These are phyloP conservation scores for Aspergillus sp. DNA, from an alignment of 2,329 filamentous ascomycete genomes.

Conservation along the genomic window DNA sequence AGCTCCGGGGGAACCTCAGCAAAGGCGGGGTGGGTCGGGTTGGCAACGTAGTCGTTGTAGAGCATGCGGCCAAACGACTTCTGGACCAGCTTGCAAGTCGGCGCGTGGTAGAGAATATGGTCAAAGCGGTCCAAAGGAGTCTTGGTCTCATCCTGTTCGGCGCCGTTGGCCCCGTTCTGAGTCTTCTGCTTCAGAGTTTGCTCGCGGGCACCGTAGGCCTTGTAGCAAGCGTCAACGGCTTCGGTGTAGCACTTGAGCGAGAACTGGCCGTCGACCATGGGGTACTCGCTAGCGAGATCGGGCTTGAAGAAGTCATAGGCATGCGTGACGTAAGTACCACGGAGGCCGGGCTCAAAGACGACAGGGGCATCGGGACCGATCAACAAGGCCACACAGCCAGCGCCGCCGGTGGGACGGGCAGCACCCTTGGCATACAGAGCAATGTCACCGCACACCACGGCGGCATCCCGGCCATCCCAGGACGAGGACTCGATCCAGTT, in stretches of 20 bases:
- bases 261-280: conserved; percentile 75
- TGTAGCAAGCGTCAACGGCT: conserved; percentile 72
- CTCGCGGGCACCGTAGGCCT: conserved; percentile 69
- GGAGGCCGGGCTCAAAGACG: conserved; percentile 67
- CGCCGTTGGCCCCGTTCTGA: conserved; percentile 43
- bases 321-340: conserved; percentile 72
- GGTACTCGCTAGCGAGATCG: conserved; percentile 78
- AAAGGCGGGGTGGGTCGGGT: conserved; percentile 59
- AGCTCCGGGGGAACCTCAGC: conserved; percentile 67
- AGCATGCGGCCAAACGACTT: conserved; percentile 77
- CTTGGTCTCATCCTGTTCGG: conserved; percentile 39
- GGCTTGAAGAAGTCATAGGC: conserved; percentile 89
- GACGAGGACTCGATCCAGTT: conserved; percentile 82
- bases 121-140: conserved; percentile 70
- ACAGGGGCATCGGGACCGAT: conserved; percentile 70
- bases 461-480: conserved; percentile 75
- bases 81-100: conserved; percentile 77
- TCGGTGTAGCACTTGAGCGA: conserved; percentile 73
- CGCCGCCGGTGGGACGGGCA: conserved; percentile 71
- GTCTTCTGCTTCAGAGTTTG: conserved; percentile 45
- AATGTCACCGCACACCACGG: conserved; percentile 74
- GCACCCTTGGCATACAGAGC: conserved; percentile 77
- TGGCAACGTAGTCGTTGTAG: conserved; percentile 74
- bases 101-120: conserved; percentile 73
- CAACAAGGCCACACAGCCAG: conserved; percentile 68